These are phyloP conservation scores for Tricholoma saponaceum DNA, from an alignment of 768 basidiomycete species.

Conservation along the genomic window DNA sequence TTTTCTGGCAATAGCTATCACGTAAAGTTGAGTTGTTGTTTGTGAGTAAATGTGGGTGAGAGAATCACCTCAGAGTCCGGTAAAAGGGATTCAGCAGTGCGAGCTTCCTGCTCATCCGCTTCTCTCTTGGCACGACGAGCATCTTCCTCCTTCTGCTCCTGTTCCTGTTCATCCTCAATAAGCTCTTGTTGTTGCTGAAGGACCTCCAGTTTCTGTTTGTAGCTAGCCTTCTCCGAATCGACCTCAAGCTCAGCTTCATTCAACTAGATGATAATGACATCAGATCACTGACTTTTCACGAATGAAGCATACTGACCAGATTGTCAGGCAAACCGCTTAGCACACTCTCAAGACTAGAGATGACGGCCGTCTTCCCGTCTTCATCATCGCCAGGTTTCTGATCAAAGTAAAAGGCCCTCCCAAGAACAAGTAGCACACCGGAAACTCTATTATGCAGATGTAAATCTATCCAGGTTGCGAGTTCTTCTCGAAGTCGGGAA, in stretches of 20 bases:
- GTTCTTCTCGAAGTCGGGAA: constrained; percentile 82
- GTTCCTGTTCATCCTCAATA: constrained; percentile 98
- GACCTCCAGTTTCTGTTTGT: constrained; percentile 98
- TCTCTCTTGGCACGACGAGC: constrained; percentile 84
- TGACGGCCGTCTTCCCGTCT: constrained; percentile 78
- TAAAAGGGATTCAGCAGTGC: constrained; percentile 74
- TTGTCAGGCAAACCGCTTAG: constrained; percentile 92
- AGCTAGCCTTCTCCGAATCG: constrained; percentile 87
- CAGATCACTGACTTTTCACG: constrained; percentile 1
- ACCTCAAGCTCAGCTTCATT: constrained; percentile 98
- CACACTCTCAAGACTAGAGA: constrained; percentile 83
- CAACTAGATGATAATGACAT: constrained; percentile 46
- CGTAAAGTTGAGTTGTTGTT: background rate
- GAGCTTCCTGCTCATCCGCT: constrained; percentile 74
- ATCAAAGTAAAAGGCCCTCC: constrained; percentile 92
- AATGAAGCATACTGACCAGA: constrained; percentile 53
- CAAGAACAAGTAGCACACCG: constrained; percentile 91
- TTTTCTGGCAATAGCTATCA: constrained; percentile 60
- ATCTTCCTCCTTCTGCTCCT: constrained; percentile 92
- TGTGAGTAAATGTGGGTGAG: background rate
- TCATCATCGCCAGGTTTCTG: constrained; percentile 67
- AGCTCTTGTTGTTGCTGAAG: constrained; percentile 98
- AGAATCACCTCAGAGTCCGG: constrained; percentile 81
- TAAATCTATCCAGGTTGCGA: constrained; percentile 88
- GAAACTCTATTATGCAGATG: constrained; percentile 90